phyloP scores from a whole-genome alignment of 306 rosid genomes.

The Medicago lupulina region DNA sequence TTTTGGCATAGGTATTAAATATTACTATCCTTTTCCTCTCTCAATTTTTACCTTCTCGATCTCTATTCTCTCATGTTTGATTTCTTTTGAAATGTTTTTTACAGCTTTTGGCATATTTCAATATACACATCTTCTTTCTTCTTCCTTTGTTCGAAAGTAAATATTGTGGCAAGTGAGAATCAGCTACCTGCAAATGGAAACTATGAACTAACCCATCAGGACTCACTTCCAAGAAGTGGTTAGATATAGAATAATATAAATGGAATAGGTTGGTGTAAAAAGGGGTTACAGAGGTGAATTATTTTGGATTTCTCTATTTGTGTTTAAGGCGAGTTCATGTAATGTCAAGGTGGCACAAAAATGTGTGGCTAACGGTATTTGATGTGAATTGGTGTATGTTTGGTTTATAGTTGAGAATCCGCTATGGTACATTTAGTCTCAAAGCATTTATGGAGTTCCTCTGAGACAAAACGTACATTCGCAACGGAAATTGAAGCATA shows the following conservation, averaged over 20 bases:
- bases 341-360: conserved; percentile 19
- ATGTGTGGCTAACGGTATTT: background rate
- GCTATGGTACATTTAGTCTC: background rate
- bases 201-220: conserved; percentile 53
- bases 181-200: conserved; percentile 42
- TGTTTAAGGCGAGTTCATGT: conserved; percentile 26
- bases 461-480: background rate
- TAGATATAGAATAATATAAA: conserved; percentile 22
- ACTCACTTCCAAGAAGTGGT: conserved; percentile 46
- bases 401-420: background rate
- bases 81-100: conserved; percentile 41
- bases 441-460: background rate
- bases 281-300: conserved; percentile 7
- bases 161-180: conserved; percentile 36
- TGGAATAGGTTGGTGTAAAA: conserved; percentile 32
- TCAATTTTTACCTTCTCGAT: background rate
- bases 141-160: conserved; percentile 68
- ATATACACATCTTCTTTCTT: conserved; percentile 82
- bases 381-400: conserved; percentile 1
- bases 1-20: conserved; percentile 89
- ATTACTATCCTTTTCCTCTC: conserved; percentile 19
- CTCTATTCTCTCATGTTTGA: conserved; percentile 21
- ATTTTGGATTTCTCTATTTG: conserved; percentile 13
- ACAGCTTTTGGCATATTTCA: conserved; percentile 92
- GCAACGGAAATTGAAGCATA: background rate